These are phyloP conservation scores for Boletus insuetus DNA, from an alignment of 768 basidiomycete species.

Conservation along the genomic window DNA sequence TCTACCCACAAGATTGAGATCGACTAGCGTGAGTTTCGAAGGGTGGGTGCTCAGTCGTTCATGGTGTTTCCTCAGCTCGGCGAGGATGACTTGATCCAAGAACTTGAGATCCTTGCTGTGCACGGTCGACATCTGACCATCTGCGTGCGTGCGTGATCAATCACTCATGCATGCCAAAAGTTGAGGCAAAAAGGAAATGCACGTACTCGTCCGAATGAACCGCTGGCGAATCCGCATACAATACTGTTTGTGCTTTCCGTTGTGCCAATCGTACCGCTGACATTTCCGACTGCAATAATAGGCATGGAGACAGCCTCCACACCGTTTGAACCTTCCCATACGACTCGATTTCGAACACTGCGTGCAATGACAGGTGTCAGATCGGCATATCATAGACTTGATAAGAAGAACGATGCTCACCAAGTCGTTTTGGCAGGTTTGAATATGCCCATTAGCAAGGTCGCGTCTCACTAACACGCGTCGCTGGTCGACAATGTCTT, in stretches of 20 bases:
- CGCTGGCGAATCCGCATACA: slow-evolving; percentile 22
- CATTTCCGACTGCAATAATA: slow-evolving; percentile 28
- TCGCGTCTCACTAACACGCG: slow-evolving; percentile 18
- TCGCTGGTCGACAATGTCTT: slow-evolving; percentile 17
- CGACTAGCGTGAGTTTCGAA: slow-evolving; percentile 23
- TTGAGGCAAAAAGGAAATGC: neutral
- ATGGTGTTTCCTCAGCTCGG: slow-evolving; percentile 23
- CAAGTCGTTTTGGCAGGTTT: slow-evolving; percentile 27
- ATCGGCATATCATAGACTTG: neutral
- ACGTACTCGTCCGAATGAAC: slow-evolving; percentile 18
- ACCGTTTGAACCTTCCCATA: slow-evolving; percentile 23
- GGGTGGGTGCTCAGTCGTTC: slow-evolving; percentile 6
- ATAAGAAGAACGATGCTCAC: neutral
- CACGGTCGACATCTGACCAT: slow-evolving; percentile 23
- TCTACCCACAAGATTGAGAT: slow-evolving; percentile 22
- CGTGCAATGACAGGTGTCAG: neutral
- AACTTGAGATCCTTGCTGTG: slow-evolving; percentile 26
- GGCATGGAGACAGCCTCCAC: slow-evolving; percentile 28
- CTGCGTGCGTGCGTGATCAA: slow-evolving; percentile 1
- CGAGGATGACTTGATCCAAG: slow-evolving; percentile 25
- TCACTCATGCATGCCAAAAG: neutral
- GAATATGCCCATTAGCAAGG: slow-evolving; percentile 17
- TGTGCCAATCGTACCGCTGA: slow-evolving; percentile 27
- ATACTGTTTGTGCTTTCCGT: slow-evolving; percentile 29
- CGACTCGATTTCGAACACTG: slow-evolving; percentile 22